These are phyloP conservation scores for Prunella vulgaris DNA, from an alignment of 257 asterid genomes.

Conservation along the genomic window DNA sequence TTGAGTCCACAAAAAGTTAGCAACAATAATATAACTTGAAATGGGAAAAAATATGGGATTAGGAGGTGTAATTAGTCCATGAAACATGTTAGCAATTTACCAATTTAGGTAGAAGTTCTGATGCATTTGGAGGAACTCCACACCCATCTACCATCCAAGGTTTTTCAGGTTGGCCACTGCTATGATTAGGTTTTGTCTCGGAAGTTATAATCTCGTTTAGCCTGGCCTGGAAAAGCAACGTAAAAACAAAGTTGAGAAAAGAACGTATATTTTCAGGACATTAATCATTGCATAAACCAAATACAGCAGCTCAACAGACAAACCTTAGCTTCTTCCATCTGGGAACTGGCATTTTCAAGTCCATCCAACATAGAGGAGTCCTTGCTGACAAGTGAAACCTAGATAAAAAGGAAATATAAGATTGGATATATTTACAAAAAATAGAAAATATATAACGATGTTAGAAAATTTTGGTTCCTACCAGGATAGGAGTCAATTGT, in stretches of 20 bases:
- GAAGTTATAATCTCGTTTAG: conserved; percentile 77
- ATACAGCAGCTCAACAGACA: conserved; percentile 18
- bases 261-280: neutral
- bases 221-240: conserved; percentile 51
- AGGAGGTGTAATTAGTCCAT: no score
- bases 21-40: neutral
- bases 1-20: neutral
- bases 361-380: conserved; percentile 99
- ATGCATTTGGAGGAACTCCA: conserved; percentile 76
- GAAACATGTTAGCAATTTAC: conserved; percentile 26
- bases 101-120: conserved; percentile 69
- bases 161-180: conserved; percentile 42
- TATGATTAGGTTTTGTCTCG: conserved; percentile 28
- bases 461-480: conserved; percentile 28
- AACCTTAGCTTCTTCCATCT: conserved; percentile 97
- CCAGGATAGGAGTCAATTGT: conserved; percentile 94
- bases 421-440: neutral
- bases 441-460: neutral
- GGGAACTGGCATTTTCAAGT: conserved; percentile 84
- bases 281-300: no score
- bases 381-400: conserved; percentile 99
- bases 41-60: neutral
- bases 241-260: neutral
- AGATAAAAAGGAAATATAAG: conserved; percentile 7
- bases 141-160: conserved; percentile 97